Evolutionary conservation across 2,329 filamentous ascomycete species (phyloP).

Genomic region (Myriosclerotinia curreyana): DNA sequence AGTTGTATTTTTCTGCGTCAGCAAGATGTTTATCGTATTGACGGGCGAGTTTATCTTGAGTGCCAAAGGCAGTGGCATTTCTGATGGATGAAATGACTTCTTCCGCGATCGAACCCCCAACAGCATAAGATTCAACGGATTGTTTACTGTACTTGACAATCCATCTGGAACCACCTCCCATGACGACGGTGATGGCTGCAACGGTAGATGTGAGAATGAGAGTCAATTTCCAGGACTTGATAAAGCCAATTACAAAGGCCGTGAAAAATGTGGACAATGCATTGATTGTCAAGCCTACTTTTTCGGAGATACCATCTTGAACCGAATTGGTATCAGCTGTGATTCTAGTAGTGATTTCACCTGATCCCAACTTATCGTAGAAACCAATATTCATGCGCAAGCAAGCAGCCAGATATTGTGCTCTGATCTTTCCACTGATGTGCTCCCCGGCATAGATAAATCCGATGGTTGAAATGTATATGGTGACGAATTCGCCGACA

Average conservation of each 20-base stretch:
- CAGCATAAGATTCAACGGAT: slow-evolving; percentile 74
- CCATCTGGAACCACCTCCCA: slow-evolving; percentile 69
- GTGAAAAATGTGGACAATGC: slow-evolving; percentile 80
- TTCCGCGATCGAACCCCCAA: slow-evolving; percentile 84
- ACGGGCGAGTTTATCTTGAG: slow-evolving; percentile 83
- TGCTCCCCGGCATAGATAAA: slow-evolving; percentile 88
- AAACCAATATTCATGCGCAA: slow-evolving; percentile 87
- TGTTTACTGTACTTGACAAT: slow-evolving; percentile 79
- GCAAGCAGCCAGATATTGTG: slow-evolving; percentile 80
- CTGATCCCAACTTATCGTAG: slow-evolving; percentile 88
- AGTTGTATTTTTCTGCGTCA: slow-evolving; percentile 72
- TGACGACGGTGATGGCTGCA: slow-evolving; percentile 71
- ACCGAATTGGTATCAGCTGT: slow-evolving; percentile 92
- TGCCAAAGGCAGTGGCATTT: slow-evolving; percentile 89
- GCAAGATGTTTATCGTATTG: slow-evolving; percentile 77
- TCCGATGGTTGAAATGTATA: slow-evolving; percentile 78
- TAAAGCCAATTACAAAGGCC: slow-evolving; percentile 85
- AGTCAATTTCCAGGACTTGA: slow-evolving; percentile 90
- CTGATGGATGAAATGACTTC: slow-evolving; percentile 93
- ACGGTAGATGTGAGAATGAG: slow-evolving; percentile 82
- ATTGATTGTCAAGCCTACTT: slow-evolving; percentile 73
- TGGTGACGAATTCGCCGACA: slow-evolving; percentile 73
- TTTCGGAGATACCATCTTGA: slow-evolving; percentile 91
- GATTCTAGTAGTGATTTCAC: slow-evolving; percentile 91
- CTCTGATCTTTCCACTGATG: slow-evolving; percentile 73